Conservation (phyloP, 257 asterid genomes). For the Marsdenia floribunda region DNA sequence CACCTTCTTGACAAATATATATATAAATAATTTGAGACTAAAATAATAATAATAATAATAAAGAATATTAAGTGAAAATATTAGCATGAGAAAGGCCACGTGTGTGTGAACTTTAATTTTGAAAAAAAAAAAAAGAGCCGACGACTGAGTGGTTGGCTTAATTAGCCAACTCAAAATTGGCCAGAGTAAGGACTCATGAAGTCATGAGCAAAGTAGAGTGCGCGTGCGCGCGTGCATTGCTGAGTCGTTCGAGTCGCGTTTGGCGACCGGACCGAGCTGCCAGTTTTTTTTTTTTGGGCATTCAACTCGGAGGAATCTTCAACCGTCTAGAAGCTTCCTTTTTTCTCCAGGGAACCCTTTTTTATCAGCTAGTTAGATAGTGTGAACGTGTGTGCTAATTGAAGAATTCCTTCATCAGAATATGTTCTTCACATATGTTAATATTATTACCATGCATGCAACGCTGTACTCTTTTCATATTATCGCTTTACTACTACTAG, state of each 20-base stretch:
- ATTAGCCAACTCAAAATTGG: not conserved
- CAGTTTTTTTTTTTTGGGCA: not conserved
- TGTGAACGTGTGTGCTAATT: not conserved
- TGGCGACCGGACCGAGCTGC: constrained; percentile 3
- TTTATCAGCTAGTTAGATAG: no score
- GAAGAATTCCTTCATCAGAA: no score
- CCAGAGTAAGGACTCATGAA: no score
- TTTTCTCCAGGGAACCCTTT: not conserved
- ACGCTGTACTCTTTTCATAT: no score
- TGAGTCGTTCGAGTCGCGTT: constrained; percentile 3
- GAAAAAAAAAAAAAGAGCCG: not conserved
- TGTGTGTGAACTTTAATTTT: not conserved
- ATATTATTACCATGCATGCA: no score
- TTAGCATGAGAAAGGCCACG: not conserved
- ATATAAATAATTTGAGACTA: not conserved
- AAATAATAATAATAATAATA: not conserved
- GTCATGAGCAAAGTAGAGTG: no score
- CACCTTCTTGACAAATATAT: no score
- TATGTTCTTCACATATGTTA: no score
- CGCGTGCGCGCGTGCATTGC: no score
- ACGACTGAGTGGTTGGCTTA: constrained; percentile 11
- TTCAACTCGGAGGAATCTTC: constrained; percentile 4
- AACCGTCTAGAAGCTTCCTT: constrained; percentile 10
- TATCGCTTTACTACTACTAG: no score
- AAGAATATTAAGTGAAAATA: not conserved